Conservation (phyloP, 768 basidiomycete species). For the Strobilomyces confusus region DNA sequence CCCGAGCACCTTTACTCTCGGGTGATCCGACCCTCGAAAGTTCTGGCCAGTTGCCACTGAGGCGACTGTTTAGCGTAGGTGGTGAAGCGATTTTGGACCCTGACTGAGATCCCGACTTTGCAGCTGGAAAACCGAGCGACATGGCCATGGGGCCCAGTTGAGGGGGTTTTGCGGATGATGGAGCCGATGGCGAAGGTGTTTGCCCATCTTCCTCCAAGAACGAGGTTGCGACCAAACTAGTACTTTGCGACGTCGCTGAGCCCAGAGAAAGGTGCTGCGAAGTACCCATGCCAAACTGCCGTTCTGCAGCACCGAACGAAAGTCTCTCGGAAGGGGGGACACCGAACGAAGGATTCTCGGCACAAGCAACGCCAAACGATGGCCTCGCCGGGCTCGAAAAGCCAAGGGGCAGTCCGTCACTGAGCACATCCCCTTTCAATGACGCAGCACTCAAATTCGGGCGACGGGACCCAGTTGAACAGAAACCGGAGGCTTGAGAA, state of each 20-base stretch:
- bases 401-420: conserved; percentile 15
- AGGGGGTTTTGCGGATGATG: conserved; percentile 1
- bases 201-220: conserved; percentile 17
- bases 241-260: conserved; percentile 5
- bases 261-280: conserved; percentile 10
- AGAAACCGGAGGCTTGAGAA: conserved; percentile 27
- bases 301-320: conserved; percentile 16
- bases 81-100: conserved; percentile 10
- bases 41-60: conserved; percentile 7
- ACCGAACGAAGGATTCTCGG: conserved; percentile 19
- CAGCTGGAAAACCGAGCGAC: conserved; percentile 14
- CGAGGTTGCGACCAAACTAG: conserved; percentile 6
- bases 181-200: conserved; percentile 6
- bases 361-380: conserved; percentile 15
- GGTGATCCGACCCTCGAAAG: conserved; percentile 17
- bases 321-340: conserved; percentile 15
- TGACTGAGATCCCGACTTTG: conserved; percentile 10
- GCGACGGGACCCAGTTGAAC: conserved; percentile 22
- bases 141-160: conserved; percentile 13
- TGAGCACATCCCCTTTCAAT: conserved; percentile 18
- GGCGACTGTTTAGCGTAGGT: conserved; percentile 2
- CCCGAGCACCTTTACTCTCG: conserved; percentile 8
- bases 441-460: conserved; percentile 18
- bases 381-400: conserved; percentile 16
- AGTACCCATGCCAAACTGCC: conserved; percentile 9